Base-by-base conservation (phyloP, 345 rosid genomes). In the Clarkia xantiana region DNA sequence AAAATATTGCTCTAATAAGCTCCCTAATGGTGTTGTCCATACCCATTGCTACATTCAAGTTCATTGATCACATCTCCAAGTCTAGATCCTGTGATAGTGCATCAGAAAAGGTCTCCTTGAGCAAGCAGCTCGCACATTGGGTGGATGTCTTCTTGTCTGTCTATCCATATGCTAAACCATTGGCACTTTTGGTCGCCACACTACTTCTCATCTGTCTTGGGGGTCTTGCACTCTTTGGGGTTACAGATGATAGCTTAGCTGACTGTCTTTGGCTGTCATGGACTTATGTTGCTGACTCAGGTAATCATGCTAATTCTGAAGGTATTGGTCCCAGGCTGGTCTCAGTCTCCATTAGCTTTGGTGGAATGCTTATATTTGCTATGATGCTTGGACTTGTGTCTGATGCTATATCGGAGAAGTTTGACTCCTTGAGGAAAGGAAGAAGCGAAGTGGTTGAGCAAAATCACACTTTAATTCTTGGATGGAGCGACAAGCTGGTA, bases 401-500 rank as follows among this genome's bases (percentile, higher is more conserved):
- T 54, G 83, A 78, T 71, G 75, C 85, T 16, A 82, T 78, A 54
- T 82, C 91, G 13, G 83, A 82, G 79, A 82, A 78, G 67, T 67
- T 78, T 51, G 91, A 78, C 68, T 82, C 86, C 0, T 56, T 78
- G 56, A 65, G 90, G 69, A 82, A 82, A 67, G 90, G 85, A 61
- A 76, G 65, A 57, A 76, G 90, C 54, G 76, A 74, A 62, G 85
- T 76, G 6, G 79, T 82, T 51, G 81, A 78, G 81, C 79, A 67
- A 53, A 76, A 74, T 46, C 90, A 82, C 73, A 76, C 85, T 49
- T 71, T 82, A 20, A 51, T 82, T 54, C 85, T 82, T 70, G 90
- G 90, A 15, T 78, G 85, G 90, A 82, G 90, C 59, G 90, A 82
- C 68, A 82, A 82, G 67, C 58, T 82, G 80, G 90, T 82, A 77